These are phyloP conservation scores for Boletus patriciae DNA, from an alignment of 768 basidiomycete species.

Conservation along the genomic window DNA sequence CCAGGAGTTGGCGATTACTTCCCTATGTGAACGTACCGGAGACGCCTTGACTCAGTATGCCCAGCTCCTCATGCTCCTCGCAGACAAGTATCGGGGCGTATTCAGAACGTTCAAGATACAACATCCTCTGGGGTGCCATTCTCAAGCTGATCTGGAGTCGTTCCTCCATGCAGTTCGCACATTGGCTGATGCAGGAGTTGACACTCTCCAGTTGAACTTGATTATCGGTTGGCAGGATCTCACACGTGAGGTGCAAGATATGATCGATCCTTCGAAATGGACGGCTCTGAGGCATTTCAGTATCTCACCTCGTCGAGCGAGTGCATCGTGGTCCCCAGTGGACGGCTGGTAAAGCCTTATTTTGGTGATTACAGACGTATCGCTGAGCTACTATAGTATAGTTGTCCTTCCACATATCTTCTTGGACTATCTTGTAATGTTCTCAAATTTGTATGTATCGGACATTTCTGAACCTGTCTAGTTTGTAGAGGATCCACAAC, in stretches of 20 bases:
- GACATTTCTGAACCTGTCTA: background rate
- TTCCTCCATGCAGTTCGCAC: slow-evolving; percentile 20
- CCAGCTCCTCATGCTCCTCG: slow-evolving; percentile 20
- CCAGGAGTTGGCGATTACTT: slow-evolving; percentile 17
- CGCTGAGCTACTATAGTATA: background rate
- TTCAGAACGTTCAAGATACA: slow-evolving; percentile 22
- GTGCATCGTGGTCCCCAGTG: slow-evolving; percentile 14
- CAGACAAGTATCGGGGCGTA: slow-evolving; percentile 22
- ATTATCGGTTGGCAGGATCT: slow-evolving; percentile 19
- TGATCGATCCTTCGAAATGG: slow-evolving; percentile 25
- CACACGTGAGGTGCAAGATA: slow-evolving; percentile 19
- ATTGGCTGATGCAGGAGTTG: slow-evolving; percentile 14
- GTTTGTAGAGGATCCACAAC: background rate
- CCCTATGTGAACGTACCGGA: slow-evolving; percentile 17
- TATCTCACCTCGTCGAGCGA: slow-evolving; percentile 11
- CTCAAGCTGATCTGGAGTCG: slow-evolving; percentile 14
- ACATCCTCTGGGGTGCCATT: slow-evolving; percentile 16
- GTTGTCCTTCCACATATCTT: background rate
- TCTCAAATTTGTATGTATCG: background rate
- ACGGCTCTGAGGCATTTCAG: slow-evolving; percentile 11
- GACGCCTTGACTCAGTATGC: slow-evolving; percentile 12
- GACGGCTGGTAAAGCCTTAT: slow-evolving; percentile 7
- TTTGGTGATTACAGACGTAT: background rate
- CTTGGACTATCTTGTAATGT: background rate
- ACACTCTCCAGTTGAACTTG: slow-evolving; percentile 15